Evolutionary conservation across 2,329 filamentous ascomycete species (phyloP).

Genomic region (Arthrobotrys sinensis): DNA sequence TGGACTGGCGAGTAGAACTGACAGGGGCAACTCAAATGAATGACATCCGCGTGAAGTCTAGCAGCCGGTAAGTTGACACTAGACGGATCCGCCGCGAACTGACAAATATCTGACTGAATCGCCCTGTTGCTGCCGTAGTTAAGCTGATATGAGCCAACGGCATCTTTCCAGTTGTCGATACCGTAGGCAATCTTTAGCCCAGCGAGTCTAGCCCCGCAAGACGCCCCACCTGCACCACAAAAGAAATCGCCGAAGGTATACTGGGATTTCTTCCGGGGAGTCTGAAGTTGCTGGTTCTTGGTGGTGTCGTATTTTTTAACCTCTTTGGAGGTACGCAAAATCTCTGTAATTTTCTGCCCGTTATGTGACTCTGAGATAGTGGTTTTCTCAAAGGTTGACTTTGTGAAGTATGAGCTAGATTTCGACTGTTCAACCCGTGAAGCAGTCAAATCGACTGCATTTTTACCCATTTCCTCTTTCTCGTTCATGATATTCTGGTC

Average conservation of each 20-base stretch:
- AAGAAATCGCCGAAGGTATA: slow-evolving; percentile 82
- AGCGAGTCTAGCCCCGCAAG: slow-evolving; percentile 74
- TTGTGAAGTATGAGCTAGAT: not conserved
- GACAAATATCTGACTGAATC: slow-evolving; percentile 69
- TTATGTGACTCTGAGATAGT: not conserved
- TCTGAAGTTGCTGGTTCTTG: not conserved
- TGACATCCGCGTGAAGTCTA: slow-evolving; percentile 74
- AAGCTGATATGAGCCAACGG: slow-evolving; percentile 73
- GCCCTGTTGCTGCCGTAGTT: slow-evolving; percentile 71
- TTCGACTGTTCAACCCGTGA: not conserved
- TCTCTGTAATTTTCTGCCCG: not conserved
- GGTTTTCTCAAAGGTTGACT: not conserved
- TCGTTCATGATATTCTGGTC: slow-evolving; percentile 6
- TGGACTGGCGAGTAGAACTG: slow-evolving; percentile 82
- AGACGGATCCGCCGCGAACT: slow-evolving; percentile 71
- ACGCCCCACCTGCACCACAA: slow-evolving; percentile 80
- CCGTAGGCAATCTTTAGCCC: slow-evolving; percentile 76
- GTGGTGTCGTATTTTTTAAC: not conserved
- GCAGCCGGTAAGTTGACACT: slow-evolving; percentile 66
- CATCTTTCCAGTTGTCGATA: slow-evolving; percentile 75
- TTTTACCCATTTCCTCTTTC: slow-evolving; percentile 6
- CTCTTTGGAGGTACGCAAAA: not conserved
- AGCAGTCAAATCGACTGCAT: slow-evolving; percentile 2
- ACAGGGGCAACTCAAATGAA: slow-evolving; percentile 84
- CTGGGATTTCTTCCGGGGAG: slow-evolving; percentile 62